Conservation (phyloP, 2,329 filamentous ascomycete genomes). For the Ilyonectria destructans region DNA sequence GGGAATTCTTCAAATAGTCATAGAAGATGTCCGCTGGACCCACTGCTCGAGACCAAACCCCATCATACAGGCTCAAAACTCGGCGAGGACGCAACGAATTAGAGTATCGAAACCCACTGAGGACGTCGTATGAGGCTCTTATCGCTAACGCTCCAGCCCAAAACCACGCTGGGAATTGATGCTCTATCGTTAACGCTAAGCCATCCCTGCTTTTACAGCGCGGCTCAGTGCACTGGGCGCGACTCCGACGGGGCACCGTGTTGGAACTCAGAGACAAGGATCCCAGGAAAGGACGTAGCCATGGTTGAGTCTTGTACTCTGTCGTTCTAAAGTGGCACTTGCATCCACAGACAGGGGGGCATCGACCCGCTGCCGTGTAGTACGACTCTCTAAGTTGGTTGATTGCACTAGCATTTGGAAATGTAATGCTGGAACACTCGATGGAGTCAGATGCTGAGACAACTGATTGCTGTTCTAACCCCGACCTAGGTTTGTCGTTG, state of each 20-base stretch:
- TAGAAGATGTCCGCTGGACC: neutral
- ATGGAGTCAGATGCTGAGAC: neutral
- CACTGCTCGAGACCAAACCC: rapidly evolving
- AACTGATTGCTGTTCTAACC: neutral
- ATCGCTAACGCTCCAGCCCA: constrained; percentile 3
- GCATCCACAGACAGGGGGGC: neutral
- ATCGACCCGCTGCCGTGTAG: neutral
- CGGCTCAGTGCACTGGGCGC: neutral
- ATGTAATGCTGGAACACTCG: neutral
- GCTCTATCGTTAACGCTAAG: constrained; percentile 11
- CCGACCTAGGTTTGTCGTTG: neutral
- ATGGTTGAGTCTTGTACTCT: neutral
- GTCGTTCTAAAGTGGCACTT: neutral
- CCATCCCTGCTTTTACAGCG: neutral
- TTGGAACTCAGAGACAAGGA: neutral
- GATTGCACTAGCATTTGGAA: neutral
- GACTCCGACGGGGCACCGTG: neutral
- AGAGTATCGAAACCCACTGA: constrained; percentile 15
- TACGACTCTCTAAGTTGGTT: neutral
- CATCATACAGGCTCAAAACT: rapidly evolving
- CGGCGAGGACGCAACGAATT: constrained; percentile 19
- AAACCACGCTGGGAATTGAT: constrained; percentile 34
- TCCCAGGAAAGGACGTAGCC: neutral
- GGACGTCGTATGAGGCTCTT: constrained; percentile 12
- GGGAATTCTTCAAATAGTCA: neutral